Evolutionary conservation across 2,329 filamentous ascomycete genomes (phyloP).

Genomic region (Helotiales sp.): DNA sequence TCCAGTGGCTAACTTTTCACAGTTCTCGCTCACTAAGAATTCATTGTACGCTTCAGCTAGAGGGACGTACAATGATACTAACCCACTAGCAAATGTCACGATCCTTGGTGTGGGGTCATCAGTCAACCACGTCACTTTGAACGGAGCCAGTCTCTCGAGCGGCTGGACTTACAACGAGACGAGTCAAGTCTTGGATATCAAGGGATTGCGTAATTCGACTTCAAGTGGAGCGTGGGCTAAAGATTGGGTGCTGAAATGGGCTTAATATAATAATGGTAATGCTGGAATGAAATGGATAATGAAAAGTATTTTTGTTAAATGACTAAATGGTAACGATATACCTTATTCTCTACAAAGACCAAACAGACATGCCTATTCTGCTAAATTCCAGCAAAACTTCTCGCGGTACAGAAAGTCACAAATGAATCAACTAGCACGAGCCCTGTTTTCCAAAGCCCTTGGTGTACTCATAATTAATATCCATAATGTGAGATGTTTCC

Average conservation of each 20-base stretch:
- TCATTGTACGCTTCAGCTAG: constrained; percentile 53
- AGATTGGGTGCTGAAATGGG: constrained; percentile 64
- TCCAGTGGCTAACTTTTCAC: background rate
- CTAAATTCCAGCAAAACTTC: no score
- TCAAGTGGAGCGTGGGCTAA: constrained; percentile 59
- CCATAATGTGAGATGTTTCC: no score
- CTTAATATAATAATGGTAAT: no score
- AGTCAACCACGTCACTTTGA: constrained; percentile 55
- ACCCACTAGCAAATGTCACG: constrained; percentile 65
- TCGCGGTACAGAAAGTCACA: no score
- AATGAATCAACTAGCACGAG: no score
- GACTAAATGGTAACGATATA: no score
- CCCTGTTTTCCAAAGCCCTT: no score
- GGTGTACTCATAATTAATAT: no score
- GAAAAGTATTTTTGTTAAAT: no score
- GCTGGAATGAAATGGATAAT: no score
- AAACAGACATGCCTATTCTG: no score
- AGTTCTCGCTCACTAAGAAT: constrained; percentile 51
- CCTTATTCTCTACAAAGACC: no score
- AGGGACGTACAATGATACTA: constrained; percentile 61
- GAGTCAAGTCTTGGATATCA: constrained; percentile 55
- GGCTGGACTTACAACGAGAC: constrained; percentile 55
- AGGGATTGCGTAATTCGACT: constrained; percentile 55
- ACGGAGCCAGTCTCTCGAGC: constrained; percentile 51
- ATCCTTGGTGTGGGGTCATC: constrained; percentile 60